phyloP scores from a whole-genome alignment of 2,329 filamentous ascomycete species.

The Curvularia sp. region DNA sequence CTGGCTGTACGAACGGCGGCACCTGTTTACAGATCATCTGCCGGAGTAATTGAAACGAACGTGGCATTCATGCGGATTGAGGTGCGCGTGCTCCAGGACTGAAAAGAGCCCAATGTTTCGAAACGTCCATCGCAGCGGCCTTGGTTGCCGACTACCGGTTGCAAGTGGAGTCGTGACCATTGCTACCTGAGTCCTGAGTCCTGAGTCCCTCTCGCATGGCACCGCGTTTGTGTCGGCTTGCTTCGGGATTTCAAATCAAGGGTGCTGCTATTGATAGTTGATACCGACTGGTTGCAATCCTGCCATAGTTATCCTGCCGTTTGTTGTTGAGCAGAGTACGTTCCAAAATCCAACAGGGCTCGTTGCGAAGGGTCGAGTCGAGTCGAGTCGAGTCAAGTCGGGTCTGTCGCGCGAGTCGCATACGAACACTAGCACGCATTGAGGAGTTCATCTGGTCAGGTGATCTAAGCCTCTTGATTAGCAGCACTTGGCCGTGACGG shows the following conservation, averaged over 20 bases:
- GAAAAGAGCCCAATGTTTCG: not conserved
- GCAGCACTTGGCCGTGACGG: not conserved
- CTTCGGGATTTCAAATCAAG: not conserved
- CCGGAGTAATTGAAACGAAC: not conserved
- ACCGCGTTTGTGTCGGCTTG: not conserved
- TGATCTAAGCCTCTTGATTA: not conserved
- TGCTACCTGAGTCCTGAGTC: not conserved
- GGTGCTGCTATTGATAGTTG: not conserved
- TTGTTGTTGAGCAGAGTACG: not conserved
- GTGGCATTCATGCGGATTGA: not conserved
- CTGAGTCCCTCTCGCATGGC: not conserved
- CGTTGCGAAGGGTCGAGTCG: not conserved
- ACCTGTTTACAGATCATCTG: not conserved
- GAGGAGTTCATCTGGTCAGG: not conserved
- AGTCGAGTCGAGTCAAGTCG: not conserved
- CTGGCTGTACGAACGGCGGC: not conserved
- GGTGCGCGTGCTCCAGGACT: not conserved
- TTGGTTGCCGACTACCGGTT: not conserved
- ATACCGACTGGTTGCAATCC: not conserved
- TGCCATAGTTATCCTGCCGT: not conserved
- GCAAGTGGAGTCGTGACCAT: not conserved
- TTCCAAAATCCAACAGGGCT: not conserved
- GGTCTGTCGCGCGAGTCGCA: not conserved
- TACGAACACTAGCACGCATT: not conserved
- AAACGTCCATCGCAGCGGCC: not conserved